Conservation (phyloP, 208 protist genomes). For the Crithidia brevicula region DNA sequence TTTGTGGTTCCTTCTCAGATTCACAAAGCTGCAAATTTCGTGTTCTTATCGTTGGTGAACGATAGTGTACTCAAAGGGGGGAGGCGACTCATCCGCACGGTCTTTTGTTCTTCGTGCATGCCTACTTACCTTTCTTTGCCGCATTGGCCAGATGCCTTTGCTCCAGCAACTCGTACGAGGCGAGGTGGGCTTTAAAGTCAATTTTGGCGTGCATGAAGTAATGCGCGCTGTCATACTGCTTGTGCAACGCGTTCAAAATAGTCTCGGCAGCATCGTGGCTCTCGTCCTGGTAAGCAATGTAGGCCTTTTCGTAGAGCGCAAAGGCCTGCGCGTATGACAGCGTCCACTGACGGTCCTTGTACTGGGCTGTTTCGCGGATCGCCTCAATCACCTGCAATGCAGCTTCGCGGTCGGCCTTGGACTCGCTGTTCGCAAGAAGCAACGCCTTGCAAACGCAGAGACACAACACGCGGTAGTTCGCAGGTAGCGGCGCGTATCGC, state of each 20-base stretch:
- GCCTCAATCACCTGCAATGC: constrained; percentile 28
- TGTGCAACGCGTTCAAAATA: constrained; percentile 37
- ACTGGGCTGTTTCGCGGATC: constrained; percentile 34
- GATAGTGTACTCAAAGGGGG: no score
- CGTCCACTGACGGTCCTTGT: constrained; percentile 45
- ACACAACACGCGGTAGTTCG: constrained; percentile 33
- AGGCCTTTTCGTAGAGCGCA: constrained; percentile 43
- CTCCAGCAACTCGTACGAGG: constrained; percentile 28
- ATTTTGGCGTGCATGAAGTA: constrained; percentile 46
- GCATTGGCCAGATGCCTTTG: constrained; percentile 9
- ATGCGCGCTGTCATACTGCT: constrained; percentile 45
- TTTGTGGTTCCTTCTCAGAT: no score
- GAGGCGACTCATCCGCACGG: no score
- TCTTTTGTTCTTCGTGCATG: neutral
- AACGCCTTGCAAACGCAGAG: constrained; percentile 30
- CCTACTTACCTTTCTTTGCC: constrained; percentile 1
- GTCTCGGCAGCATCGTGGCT: constrained; percentile 17
- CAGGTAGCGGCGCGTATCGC: neutral
- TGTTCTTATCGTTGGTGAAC: no score
- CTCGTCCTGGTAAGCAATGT: constrained; percentile 33
- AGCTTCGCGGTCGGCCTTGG: constrained; percentile 6
- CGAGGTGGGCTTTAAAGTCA: constrained; percentile 42
- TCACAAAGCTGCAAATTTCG: no score
- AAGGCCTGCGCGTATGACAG: constrained; percentile 50
- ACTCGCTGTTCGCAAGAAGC: constrained; percentile 43